Evolutionary conservation across 805 yeast species (phyloP).

Genomic region (Wickerhamomyces chambardii): DNA sequence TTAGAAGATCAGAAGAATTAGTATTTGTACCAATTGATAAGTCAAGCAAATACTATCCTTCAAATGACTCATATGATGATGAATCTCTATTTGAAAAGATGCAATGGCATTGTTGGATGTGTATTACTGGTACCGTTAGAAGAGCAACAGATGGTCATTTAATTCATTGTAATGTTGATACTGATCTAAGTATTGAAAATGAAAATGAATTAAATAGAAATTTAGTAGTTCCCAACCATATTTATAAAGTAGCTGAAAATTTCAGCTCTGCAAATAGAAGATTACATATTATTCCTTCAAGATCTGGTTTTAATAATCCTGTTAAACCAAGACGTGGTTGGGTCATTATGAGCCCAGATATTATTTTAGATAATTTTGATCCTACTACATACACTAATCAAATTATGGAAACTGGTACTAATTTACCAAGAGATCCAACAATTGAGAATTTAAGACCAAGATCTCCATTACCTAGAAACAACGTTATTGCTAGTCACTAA

Average conservation of each 20-base stretch:
- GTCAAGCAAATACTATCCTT: constrained; percentile 58
- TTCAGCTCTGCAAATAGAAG: constrained; percentile 78
- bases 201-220: constrained; percentile 21
- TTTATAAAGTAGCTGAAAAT: constrained; percentile 81
- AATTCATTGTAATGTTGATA: constrained; percentile 88
- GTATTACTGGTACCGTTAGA: constrained; percentile 89
- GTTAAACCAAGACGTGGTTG: constrained; percentile 75
- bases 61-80: constrained; percentile 34
- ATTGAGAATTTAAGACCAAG: constrained; percentile 80
- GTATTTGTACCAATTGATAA: constrained; percentile 70
- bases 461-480: constrained; percentile 42
- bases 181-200: constrained; percentile 73
- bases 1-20: constrained; percentile 84
- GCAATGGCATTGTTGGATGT: constrained; percentile 98
- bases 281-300: constrained; percentile 75
- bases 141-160: constrained; percentile 76
- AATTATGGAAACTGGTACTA: constrained; percentile 34
- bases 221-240: constrained; percentile 59
- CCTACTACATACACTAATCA: constrained; percentile 35
- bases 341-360: constrained; percentile 86
- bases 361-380: constrained; percentile 61
- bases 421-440: constrained; percentile 60
- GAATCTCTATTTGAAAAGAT: constrained; percentile 50
- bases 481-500: neutral
- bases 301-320: constrained; percentile 55